These are phyloP conservation scores for Chrysochromulina tobinii DNA, from an alignment of 78 protist species.

Conservation along the genomic window DNA sequence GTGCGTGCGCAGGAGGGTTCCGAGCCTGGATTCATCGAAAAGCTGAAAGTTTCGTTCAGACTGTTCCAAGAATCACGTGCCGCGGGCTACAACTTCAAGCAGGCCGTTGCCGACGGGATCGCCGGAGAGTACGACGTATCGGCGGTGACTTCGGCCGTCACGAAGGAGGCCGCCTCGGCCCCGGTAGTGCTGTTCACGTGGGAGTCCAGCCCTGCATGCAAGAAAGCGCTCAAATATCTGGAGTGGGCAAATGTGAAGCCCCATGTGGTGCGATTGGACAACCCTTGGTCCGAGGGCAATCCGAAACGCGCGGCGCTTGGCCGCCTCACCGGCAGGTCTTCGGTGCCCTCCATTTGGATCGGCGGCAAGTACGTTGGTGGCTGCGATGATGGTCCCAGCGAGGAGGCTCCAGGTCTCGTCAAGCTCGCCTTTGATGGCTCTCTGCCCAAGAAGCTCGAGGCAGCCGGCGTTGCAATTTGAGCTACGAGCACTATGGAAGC, in stretches of 20 bases:
- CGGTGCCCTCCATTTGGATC: not conserved
- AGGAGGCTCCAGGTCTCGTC: not conserved
- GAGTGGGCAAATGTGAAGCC: not conserved
- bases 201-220: not conserved
- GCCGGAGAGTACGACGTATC: not conserved
- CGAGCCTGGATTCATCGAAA: no score
- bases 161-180: not conserved
- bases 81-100: not conserved
- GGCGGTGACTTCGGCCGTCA: not conserved
- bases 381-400: slow-evolving; percentile 8
- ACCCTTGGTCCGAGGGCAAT: not conserved
- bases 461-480: not conserved
- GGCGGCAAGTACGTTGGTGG: slow-evolving; percentile 7
- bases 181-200: not conserved
- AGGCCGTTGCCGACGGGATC: not conserved
- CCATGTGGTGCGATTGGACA: not conserved
- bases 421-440: not conserved
- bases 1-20: no score
- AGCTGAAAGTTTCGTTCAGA: no score
- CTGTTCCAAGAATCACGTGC: not conserved
- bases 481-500: no score
- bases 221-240: not conserved
- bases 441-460: not conserved
- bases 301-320: not conserved
- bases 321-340: not conserved